These are phyloP conservation scores for Hibiscus syriacus DNA, from an alignment of 345 rosid species.

Conservation along the genomic window DNA sequence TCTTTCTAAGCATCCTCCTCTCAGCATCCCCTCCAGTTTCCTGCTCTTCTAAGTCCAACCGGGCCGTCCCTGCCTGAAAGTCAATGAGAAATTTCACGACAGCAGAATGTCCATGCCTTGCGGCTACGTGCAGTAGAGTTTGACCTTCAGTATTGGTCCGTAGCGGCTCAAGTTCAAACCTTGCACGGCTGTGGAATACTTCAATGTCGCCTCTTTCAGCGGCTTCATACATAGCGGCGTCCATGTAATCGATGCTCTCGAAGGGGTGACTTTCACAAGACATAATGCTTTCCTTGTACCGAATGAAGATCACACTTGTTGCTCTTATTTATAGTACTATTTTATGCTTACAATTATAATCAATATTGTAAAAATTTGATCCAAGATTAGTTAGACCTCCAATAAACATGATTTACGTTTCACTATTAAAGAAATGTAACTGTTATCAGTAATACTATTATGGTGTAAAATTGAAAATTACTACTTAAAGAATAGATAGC, in stretches of 20 bases:
- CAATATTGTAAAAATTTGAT: too few relatives aligned
- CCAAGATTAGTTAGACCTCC: too few relatives aligned
- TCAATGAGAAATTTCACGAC: background rate
- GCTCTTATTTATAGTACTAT: too few relatives aligned
- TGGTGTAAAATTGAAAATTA: too few relatives aligned
- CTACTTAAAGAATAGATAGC: too few relatives aligned
- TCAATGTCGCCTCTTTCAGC: background rate
- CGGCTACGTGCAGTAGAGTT: constrained; percentile 14
- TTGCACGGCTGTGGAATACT: background rate
- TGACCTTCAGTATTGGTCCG: constrained; percentile 4
- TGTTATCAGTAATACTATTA: too few relatives aligned
- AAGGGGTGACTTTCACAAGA: background rate
- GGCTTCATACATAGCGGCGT: background rate
- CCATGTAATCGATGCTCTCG: background rate
- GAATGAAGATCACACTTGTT: background rate
- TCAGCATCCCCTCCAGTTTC: background rate
- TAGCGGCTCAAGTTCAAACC: background rate
- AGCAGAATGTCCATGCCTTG: background rate
- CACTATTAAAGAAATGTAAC: too few relatives aligned
- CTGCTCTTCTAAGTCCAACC: background rate
- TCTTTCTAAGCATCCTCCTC: background rate
- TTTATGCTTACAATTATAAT: too few relatives aligned
- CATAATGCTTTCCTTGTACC: background rate
- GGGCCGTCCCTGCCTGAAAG: background rate
- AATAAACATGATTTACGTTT: too few relatives aligned